Conservation (phyloP, 2,329 filamentous ascomycete genomes). For the Sporothrix pseudoabietina region DNA sequence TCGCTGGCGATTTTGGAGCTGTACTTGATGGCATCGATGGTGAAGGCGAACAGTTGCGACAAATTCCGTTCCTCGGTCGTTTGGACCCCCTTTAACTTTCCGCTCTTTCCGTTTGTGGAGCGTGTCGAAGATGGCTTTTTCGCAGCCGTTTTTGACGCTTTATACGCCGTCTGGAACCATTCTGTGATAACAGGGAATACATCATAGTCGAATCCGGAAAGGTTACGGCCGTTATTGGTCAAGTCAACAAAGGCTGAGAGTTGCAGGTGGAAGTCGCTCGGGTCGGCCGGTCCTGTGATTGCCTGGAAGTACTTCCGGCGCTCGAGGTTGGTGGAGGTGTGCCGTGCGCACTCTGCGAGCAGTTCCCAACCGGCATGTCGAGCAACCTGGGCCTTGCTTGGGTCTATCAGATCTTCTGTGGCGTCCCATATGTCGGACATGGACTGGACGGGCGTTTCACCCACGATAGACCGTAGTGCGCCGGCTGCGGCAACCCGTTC, state of each 20-base stretch:
- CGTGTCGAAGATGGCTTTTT: slow-evolving; percentile 32
- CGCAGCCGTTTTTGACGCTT: slow-evolving; percentile 46
- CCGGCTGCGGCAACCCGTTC: slow-evolving; percentile 62
- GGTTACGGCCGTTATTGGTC: slow-evolving; percentile 61
- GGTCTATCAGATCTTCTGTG: slow-evolving; percentile 65
- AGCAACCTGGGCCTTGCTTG: slow-evolving; percentile 55
- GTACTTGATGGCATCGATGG: slow-evolving; percentile 72
- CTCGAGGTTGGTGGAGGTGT: slow-evolving; percentile 66
- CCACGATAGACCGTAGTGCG: slow-evolving; percentile 57
- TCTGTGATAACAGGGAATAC: slow-evolving; percentile 62
- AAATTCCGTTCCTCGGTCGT: slow-evolving; percentile 64
- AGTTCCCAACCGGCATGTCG: slow-evolving; percentile 67
- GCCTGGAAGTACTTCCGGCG: slow-evolving; percentile 67
- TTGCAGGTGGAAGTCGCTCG: slow-evolving; percentile 67
- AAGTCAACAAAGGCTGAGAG: slow-evolving; percentile 64
- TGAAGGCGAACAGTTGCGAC: slow-evolving; percentile 64
- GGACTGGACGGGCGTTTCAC: slow-evolving; percentile 61
- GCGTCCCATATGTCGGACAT: slow-evolving; percentile 67
- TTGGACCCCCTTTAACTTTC: slow-evolving; percentile 47
- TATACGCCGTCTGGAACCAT: slow-evolving; percentile 62
- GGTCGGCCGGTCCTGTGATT: slow-evolving; percentile 57
- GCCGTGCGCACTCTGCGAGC: slow-evolving; percentile 65
- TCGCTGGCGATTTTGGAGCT: slow-evolving; percentile 70
- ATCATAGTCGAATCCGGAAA: slow-evolving; percentile 69
- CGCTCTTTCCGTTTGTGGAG: slow-evolving; percentile 42